phyloP scores from a whole-genome alignment of 371 early-diverging fungal genomes.

The Nematocida sp. region DNA sequence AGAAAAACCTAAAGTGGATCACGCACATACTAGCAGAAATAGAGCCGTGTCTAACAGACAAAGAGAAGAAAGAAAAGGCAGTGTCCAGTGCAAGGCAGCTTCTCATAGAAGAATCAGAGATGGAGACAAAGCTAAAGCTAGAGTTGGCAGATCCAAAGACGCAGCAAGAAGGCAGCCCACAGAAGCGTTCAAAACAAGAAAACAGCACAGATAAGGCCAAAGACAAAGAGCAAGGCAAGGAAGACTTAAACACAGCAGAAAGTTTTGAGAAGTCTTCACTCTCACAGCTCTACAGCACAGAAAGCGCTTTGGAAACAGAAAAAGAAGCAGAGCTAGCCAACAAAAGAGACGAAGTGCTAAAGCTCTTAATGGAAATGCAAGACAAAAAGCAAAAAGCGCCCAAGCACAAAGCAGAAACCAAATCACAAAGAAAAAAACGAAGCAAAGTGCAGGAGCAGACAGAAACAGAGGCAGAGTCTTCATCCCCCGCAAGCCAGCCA shows the following conservation, averaged over 20 bases:
- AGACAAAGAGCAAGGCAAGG: background rate
- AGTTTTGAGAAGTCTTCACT: background rate
- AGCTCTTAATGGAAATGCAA: background rate
- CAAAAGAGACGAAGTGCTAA: slow-evolving; percentile 40
- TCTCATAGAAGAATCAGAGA: no score
- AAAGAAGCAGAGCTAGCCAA: background rate
- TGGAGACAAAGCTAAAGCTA: background rate
- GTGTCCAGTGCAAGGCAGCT: no score
- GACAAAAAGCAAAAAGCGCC: background rate
- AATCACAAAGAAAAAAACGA: background rate
- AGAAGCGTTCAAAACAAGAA: background rate
- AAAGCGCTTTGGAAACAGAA: background rate
- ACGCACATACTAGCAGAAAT: background rate
- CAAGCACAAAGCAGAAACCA: slow-evolving; percentile 2
- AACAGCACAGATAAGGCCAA: background rate
- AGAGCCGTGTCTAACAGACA: background rate
- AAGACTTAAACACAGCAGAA: slow-evolving; percentile 1
- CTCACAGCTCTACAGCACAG: background rate
- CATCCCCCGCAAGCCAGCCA: no score
- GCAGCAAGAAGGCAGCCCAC: background rate
- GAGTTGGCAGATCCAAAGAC: no score
- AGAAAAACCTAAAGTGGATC: background rate
- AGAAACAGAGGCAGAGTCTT: no score
- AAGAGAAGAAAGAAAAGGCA: background rate
- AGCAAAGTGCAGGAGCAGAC: background rate